These are phyloP conservation scores for Fusarium sp. DNA, from an alignment of 2,329 filamentous ascomycete genomes.

Conservation along the genomic window DNA sequence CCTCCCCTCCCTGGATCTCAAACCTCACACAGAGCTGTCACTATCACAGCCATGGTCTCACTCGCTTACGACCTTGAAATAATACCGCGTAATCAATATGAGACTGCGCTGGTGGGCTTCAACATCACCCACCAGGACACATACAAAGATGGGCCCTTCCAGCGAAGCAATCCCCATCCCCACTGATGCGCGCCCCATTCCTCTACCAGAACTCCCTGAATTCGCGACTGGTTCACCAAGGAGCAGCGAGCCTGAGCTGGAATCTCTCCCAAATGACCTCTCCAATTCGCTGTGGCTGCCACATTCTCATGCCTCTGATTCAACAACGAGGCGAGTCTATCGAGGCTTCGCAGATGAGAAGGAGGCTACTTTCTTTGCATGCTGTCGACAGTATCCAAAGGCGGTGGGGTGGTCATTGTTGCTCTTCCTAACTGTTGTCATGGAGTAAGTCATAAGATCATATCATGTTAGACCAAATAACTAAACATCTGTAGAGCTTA, in stretches of 20 bases:
- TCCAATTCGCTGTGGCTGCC: slow-evolving; percentile 25
- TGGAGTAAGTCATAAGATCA: slow-evolving; percentile 29
- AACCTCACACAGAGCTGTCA: too few species aligned
- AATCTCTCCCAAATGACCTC: slow-evolving; percentile 16
- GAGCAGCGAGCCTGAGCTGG: slow-evolving; percentile 16
- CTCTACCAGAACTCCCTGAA: slow-evolving; percentile 32
- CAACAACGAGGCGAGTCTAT: slow-evolving; percentile 30
- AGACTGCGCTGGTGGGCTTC: slow-evolving; percentile 30
- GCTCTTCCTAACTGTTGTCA: slow-evolving; percentile 41
- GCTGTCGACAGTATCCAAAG: slow-evolving; percentile 40
- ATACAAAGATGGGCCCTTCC: slow-evolving; percentile 24
- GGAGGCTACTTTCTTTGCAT: slow-evolving; percentile 30
- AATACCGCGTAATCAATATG: slow-evolving; percentile 27
- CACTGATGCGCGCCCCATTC: slow-evolving; percentile 26
- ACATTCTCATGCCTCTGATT: slow-evolving; percentile 25
- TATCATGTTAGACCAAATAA: background rate
- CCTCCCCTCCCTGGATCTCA: background rate
- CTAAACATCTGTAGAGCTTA: slow-evolving; percentile 27
- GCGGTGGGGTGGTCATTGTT: slow-evolving; percentile 41
- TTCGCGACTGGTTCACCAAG: slow-evolving; percentile 10
- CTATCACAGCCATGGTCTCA: slow-evolving; percentile 23
- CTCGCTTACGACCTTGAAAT: slow-evolving; percentile 22
- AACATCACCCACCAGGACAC: slow-evolving; percentile 16
- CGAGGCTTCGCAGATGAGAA: slow-evolving; percentile 35
- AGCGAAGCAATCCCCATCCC: slow-evolving; percentile 27